These are phyloP conservation scores for Sporothrix pallida DNA, from an alignment of 2,329 filamentous ascomycete species.

Conservation along the genomic window DNA sequence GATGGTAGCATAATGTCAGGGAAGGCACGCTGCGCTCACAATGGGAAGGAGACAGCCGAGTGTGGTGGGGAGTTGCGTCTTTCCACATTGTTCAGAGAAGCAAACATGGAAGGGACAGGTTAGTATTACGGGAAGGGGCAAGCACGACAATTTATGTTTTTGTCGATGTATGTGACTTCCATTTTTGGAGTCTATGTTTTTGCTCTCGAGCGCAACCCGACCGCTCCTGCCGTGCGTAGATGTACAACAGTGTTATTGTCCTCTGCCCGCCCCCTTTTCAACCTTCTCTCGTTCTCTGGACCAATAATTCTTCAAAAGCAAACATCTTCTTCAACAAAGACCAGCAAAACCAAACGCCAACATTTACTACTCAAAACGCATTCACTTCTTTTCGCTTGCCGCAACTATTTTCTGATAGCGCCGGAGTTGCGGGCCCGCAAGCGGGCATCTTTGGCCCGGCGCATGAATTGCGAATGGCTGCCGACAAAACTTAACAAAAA, in stretches of 20 bases:
- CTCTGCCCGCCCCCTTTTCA: not conserved
- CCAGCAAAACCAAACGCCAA: no score
- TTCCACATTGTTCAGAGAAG: not conserved
- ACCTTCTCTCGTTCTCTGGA: not conserved
- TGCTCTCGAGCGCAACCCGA: not conserved
- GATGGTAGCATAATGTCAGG: not conserved
- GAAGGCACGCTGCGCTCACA: not conserved
- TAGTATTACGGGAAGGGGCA: constrained; percentile 8
- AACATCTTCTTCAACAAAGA: no score
- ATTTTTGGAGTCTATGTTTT: not conserved
- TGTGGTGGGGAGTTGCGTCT: not conserved
- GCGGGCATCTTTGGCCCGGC: constrained; percentile 8
- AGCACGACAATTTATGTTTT: not conserved
- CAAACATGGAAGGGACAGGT: not conserved
- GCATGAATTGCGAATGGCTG: not conserved
- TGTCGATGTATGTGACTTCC: constrained; percentile 1
- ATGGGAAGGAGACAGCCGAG: not conserved
- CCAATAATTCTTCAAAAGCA: no score
- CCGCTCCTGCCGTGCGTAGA: not conserved
- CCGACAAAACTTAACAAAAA: not conserved
- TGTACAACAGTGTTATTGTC: not conserved
- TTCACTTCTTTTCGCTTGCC: no score
- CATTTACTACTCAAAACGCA: no score
- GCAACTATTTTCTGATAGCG: no score
- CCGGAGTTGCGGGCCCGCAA: not conserved